Evolutionary conservation across 2,329 filamentous ascomycete species (phyloP).

Genomic region (Periconia digitata): DNA sequence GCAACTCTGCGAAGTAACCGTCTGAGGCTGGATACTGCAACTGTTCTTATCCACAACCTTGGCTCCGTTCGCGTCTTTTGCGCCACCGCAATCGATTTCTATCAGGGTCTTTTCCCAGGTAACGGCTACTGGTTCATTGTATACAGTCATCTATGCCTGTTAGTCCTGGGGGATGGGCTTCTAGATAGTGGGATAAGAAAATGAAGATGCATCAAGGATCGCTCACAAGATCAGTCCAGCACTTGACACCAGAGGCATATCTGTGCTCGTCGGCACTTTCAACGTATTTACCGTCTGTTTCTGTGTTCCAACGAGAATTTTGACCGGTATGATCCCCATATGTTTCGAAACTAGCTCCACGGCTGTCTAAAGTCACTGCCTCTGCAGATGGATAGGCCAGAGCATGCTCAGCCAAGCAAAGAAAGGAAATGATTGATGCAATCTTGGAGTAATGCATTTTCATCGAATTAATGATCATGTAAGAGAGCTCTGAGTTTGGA

Average conservation of each 20-base stretch:
- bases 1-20: neutral
- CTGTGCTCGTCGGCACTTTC: neutral
- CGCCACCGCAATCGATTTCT: neutral
- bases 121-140: neutral
- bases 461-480: too few species aligned
- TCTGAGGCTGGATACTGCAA: neutral
- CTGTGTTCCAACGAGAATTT: neutral
- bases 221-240: neutral
- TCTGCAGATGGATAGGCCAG: neutral
- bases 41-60: neutral
- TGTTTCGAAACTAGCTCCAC: neutral
- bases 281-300: neutral
- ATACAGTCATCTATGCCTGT: neutral
- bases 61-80: neutral
- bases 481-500: too few species aligned
- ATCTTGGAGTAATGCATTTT: too few species aligned
- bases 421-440: too few species aligned
- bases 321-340: neutral
- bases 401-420: too few species aligned
- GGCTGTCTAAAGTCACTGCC: neutral
- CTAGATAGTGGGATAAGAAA: too few species aligned
- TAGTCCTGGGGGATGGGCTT: neutral
- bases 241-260: neutral
- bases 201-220: neutral
- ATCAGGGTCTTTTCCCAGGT: neutral